Conservation (phyloP, 1,284 basidiomycete genomes). For the Trichosporon faecale region DNA sequence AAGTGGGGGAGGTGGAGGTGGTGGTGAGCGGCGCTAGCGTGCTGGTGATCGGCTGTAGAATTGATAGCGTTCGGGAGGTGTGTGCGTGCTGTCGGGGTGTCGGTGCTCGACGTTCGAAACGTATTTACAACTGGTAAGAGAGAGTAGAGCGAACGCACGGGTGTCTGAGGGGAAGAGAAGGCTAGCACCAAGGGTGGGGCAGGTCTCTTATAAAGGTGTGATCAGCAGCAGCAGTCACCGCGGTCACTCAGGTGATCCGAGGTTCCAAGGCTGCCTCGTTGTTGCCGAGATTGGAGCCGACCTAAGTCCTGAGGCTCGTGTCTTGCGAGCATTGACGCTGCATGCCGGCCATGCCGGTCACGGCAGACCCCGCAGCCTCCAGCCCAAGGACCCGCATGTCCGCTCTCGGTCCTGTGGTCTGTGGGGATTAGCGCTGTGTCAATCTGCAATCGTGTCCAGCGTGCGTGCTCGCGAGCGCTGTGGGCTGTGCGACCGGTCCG, state of each 20-base stretch:
- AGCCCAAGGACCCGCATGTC: background rate
- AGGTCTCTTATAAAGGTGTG: background rate
- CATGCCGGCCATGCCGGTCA: slow-evolving; percentile 5
- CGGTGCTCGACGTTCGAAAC: background rate
- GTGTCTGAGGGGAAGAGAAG: background rate
- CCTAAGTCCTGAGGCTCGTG: background rate
- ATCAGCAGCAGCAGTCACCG: background rate
- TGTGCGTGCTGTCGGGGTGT: background rate
- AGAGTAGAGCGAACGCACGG: background rate
- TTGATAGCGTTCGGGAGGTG: background rate
- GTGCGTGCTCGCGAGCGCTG: background rate
- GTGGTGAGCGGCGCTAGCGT: background rate
- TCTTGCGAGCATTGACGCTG: background rate
- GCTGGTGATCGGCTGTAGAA: background rate
- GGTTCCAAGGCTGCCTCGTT: background rate
- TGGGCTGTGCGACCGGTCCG: background rate
- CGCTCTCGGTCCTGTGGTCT: background rate
- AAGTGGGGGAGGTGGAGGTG: background rate
- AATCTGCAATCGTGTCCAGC: background rate
- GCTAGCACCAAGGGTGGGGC: background rate
- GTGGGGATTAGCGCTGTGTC: background rate
- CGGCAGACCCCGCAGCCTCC: background rate
- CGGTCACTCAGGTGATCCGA: background rate
- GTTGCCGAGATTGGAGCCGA: slow-evolving; percentile 9
- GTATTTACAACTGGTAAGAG: background rate